Conservation (phyloP, 169 alveolate genomes). For the Babesia caballi region DNA sequence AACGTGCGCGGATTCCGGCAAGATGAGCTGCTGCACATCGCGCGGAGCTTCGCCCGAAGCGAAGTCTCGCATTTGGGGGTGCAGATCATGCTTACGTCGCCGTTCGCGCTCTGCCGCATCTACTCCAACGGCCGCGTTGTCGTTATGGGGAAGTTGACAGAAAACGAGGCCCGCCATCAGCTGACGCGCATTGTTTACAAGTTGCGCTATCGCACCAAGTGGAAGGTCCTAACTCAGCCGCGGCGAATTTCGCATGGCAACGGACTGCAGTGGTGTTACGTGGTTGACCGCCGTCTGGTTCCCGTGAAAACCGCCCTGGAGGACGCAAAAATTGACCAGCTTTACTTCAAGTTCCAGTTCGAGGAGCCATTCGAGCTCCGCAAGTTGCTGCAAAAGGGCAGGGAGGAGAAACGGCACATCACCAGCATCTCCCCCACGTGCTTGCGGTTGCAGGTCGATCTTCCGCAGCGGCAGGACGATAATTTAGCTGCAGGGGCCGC, state of each 20-base stretch:
- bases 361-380: constrained; percentile 29
- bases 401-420: constrained; percentile 6
- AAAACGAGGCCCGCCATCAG: constrained; percentile 35
- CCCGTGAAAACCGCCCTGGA: constrained; percentile 38
- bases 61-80: constrained; percentile 31
- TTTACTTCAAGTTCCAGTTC: constrained; percentile 43
- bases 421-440: constrained; percentile 15
- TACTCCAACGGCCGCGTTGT: constrained; percentile 58
- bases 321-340: constrained; percentile 43
- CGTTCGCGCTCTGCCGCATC: constrained; percentile 46
- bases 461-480: background rate
- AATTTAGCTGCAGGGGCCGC: background rate
- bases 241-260: constrained; percentile 28
- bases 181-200: constrained; percentile 34
- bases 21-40: constrained; percentile 55
- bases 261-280: constrained; percentile 46
- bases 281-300: constrained; percentile 13
- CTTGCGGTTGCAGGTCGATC: constrained; percentile 41
- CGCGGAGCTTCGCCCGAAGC: constrained; percentile 54
- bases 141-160: constrained; percentile 55
- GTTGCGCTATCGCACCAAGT: constrained; percentile 40
- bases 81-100: constrained; percentile 22
- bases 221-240: constrained; percentile 37
- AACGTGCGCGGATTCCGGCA: constrained; percentile 22
- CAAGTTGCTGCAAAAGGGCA: constrained; percentile 14